Base-by-base conservation (phyloP, 73 alveolate genomes). In the Loxodes magnus region DNA sequence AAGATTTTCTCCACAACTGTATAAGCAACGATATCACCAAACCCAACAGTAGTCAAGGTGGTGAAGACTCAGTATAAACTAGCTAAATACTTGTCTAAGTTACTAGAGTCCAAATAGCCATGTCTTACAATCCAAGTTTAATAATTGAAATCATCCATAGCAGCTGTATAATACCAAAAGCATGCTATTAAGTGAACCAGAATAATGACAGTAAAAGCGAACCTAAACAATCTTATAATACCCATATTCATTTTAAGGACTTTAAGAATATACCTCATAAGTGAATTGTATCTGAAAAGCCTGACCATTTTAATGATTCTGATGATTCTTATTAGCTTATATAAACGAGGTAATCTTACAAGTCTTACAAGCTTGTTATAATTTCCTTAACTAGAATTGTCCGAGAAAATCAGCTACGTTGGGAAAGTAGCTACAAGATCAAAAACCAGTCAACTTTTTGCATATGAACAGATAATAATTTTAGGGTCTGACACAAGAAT, bases 391-490 rank as follows among this genome's bases (percentile, higher is more conserved):
- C 2, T 46, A 7, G 5, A 17, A 5, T 46, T 41, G 27, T n/a
- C 22, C 7, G 27, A 24, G 1, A 46, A 2, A 12, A 46, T 2
- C 35, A 46, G 26, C 22, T 5, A n/a, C 2, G 27, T 41, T 6
- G 96, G 96, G 56, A 84, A 43, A 24, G 82, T 75, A 19, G 83
- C 56, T 7, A 84, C 35, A 36, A 79, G 51, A 74, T 84, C 96
- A 19, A 84, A 35, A 25, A 68, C 14, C 61, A 84, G 66, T 78
- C 80, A 26, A 15, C 92, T 86, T 31, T 51, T 60, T 26, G 79
- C 35, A 79, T 83, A 83, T 51, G 64, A 36, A 19, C 30, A 24
- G 1, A 66, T 21, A 15, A 83, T 56, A 37, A 35, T 43, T 19
- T 7, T 29, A 36, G 70, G 38, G 36, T 71, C 53, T 7, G 35